Evolutionary conservation across 768 basidiomycete genomes (phyloP).

Genomic region (Lactifluus hygrophoroides): DNA sequence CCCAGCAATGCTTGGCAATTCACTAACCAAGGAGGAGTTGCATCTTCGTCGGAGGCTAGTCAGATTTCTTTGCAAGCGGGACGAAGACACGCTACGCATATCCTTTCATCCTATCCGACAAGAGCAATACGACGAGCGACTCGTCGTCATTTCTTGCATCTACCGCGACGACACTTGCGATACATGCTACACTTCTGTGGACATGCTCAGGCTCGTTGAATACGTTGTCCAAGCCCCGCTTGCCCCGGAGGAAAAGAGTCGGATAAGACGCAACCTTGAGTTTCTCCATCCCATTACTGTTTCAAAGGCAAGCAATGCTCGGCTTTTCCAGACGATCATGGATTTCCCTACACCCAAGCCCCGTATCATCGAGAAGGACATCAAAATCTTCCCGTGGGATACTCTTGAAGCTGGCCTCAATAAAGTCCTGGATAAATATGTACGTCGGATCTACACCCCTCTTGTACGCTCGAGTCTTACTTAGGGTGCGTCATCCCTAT

Average conservation of each 20-base stretch:
- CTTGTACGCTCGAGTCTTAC: not conserved
- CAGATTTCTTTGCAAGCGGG: conserved; percentile 71
- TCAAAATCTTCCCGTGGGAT: conserved; percentile 80
- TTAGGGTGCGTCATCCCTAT: not conserved
- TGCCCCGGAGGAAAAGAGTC: conserved; percentile 93
- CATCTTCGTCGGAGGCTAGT: conserved; percentile 72
- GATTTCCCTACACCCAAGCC: conserved; percentile 91
- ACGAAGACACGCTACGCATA: conserved; percentile 67
- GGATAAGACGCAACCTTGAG: conserved; percentile 90
- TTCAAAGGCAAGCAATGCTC: conserved; percentile 73
- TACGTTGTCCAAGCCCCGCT: conserved; percentile 66
- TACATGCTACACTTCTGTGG: conserved; percentile 91
- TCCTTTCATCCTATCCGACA: conserved; percentile 70
- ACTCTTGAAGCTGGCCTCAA: conserved; percentile 62
- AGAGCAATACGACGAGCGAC: conserved; percentile 61
- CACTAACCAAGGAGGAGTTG: conserved; percentile 61
- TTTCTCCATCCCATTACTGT: conserved; percentile 86
- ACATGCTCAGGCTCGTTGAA: conserved; percentile 90
- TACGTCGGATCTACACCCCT: conserved; percentile 30
- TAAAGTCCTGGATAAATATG: conserved; percentile 81
- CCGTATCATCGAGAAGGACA: conserved; percentile 94
- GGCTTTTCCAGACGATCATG: conserved; percentile 95
- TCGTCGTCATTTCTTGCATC: conserved; percentile 92
- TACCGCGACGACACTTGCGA: conserved; percentile 67
- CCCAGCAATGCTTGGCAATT: conserved; percentile 44